phyloP scores from a whole-genome alignment of 2,329 filamentous ascomycete genomes.

The Graphilbum fragrans region DNA sequence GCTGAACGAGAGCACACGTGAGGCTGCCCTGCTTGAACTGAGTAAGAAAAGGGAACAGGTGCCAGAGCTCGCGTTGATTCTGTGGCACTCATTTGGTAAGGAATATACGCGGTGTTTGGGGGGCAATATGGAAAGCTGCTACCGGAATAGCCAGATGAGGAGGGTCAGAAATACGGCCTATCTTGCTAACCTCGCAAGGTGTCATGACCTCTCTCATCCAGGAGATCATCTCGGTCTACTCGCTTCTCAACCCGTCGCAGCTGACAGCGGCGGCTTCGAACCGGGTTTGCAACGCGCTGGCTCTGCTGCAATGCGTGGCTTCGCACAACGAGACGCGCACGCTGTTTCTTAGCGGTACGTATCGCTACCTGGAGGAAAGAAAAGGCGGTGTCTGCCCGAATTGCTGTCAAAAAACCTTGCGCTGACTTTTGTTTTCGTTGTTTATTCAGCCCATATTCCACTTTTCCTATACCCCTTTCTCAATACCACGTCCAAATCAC shows the following conservation, averaged over 20 bases:
- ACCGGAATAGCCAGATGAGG: not conserved
- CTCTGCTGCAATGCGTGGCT: conserved; percentile 90
- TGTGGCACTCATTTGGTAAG: conserved; percentile 97
- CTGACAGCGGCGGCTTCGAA: conserved; percentile 96
- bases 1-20: conserved; percentile 74
- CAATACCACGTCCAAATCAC: conserved; percentile 96
- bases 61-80: conserved; percentile 84
- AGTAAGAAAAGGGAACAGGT: conserved; percentile 99
- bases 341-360: conserved; percentile 79
- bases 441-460: conserved; percentile 74
- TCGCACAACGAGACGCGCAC: conserved; percentile 94
- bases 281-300: conserved; percentile 91
- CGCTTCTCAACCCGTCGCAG: conserved; percentile 89
- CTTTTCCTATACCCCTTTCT: conserved; percentile 96
- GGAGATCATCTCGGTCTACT: conserved; percentile 98
- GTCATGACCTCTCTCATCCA: conserved; percentile 97
- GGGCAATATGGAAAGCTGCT: not conserved
- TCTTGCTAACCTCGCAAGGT: conserved; percentile 35
- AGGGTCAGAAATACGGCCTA: not conserved
- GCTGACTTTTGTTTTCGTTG: not conserved
- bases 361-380: not conserved
- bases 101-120: too few species aligned
- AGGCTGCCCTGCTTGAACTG: conserved; percentile 83
- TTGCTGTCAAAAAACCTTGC: not conserved
- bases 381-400: not conserved